A percentile compares a stretch with the other conserved stretches of the same genome.
Conservation (phyloP, 1,139 yeast genomes). For the Suhomyces kunorum region DNA sequence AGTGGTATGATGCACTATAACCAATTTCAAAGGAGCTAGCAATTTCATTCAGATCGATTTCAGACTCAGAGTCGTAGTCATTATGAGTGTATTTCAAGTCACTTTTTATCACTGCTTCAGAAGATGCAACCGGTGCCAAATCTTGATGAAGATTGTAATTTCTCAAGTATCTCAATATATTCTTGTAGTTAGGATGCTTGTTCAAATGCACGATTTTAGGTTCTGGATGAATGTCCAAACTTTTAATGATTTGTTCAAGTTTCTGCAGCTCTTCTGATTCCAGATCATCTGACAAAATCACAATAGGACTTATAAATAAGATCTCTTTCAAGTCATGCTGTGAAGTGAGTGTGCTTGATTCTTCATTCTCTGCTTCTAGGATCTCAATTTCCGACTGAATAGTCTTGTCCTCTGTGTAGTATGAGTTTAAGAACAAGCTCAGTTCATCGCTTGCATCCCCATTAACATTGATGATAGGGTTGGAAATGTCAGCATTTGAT, state of each 20-base stretch:
- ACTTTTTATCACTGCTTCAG: conserved; percentile 11
- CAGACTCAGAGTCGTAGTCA: conserved; percentile 1
- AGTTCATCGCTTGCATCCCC: conserved; percentile 12
- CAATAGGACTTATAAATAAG: conserved; percentile 30
- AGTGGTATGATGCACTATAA: conserved; percentile 2
- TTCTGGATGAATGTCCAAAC: conserved; percentile 34
- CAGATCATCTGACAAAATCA: conserved; percentile 24
- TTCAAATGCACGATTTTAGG: conserved; percentile 31
- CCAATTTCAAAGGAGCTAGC: conserved; percentile 11
- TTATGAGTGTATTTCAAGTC: conserved; percentile 13
- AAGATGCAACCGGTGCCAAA: neutral
- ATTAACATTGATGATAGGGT: conserved; percentile 11
- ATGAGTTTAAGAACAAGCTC: conserved; percentile 8
- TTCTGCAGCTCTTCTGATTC: conserved; percentile 21
- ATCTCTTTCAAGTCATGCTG: conserved; percentile 33
- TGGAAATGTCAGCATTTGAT: conserved; percentile 6
- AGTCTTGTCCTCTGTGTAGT: conserved; percentile 3
- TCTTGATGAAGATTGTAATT: conserved; percentile 19
- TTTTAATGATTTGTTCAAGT: conserved; percentile 24
- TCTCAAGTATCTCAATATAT: conserved; percentile 29
- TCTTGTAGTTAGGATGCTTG: conserved; percentile 34
- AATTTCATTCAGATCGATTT: conserved; percentile 12
- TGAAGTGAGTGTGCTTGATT: conserved; percentile 13
- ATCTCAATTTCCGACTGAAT: conserved; percentile 1
- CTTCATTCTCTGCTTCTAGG: conserved; percentile 5